Percentiles rank a stretch among this genome's conserved stretches.
phyloP scores from a whole-genome alignment of 345 rosid species.

The Litchi chinensis region DNA sequence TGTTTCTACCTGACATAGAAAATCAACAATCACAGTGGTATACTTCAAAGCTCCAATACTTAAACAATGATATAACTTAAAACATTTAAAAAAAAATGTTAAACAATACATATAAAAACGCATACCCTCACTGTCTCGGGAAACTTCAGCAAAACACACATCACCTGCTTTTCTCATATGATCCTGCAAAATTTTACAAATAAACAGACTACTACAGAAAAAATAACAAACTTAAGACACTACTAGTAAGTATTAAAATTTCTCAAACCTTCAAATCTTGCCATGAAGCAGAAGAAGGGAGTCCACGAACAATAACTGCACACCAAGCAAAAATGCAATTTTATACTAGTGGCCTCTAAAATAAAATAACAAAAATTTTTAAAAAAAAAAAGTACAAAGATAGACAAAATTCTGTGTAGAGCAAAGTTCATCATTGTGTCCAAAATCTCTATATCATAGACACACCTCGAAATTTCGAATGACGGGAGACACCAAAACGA shows the following conservation, averaged over 20 bases:
- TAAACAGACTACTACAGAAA: conserved; percentile 11
- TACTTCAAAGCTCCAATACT: background rate
- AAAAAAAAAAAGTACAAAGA: background rate
- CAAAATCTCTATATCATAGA: background rate
- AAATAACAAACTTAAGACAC: background rate
- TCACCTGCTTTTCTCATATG: conserved; percentile 98
- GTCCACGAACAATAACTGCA: conserved; percentile 87
- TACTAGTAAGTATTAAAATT: conserved; percentile 3
- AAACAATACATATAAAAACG: background rate
- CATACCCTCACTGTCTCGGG: conserved; percentile 87
- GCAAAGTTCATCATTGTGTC: background rate
- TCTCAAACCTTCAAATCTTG: conserved; percentile 86
- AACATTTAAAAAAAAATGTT: background rate
- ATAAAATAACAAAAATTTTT: background rate
- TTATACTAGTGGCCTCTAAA: background rate
- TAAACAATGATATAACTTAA: background rate
- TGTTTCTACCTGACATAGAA: background rate
- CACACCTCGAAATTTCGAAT: conserved; percentile 92
- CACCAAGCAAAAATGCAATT: conserved; percentile 2
- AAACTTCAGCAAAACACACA: conserved; percentile 92
- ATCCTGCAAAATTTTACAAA: conserved; percentile 57
- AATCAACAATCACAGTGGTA: background rate
- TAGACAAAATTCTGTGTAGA: background rate
- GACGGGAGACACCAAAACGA: conserved; percentile 71
- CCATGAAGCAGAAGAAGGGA: conserved; percentile 97